Base-by-base conservation (phyloP, 2,329 filamentous ascomycete genomes). In the Proliferodiscus dingleyae region DNA sequence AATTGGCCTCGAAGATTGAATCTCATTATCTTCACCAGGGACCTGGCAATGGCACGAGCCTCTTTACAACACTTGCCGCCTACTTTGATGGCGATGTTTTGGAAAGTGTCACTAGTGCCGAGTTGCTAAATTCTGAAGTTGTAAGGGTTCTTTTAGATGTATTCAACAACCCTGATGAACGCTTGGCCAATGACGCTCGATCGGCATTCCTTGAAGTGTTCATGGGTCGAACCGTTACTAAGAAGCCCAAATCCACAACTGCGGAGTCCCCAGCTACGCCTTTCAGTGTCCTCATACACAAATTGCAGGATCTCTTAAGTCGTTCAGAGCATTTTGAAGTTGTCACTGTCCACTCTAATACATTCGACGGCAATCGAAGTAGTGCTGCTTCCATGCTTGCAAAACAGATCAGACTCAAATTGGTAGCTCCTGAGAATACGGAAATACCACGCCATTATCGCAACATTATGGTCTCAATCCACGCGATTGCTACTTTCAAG, bases 261-360 rank as follows among this genome's bases (percentile, higher is more conserved):
- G 75, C 74, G 10, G 80, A 85, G 45, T 86, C 84, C 9, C 82
- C 87, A 2, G 76, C 81, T 0, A 95, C 91, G 0, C 84, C 89
- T 1, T 95, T 97, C 65, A 93, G 89, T 60, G 80, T 95, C 42
- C 75, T 98, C 64, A 83, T 95, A 32, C 86, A 90, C 64, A 98
- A 98, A 66, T 74, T 98, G 24, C 93, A 98, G 67, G 93, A 98
- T 68, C 72, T 98, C 47, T 78, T 98, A 46, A 98, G 93, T 71
- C 83, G 93, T 56, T 94, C 91, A 26, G 93, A 98, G 71, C 90
- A 97, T 71, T 98, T 97, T 59, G 93, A 98, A 63, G 91, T 98
- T 36, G 80, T 95, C 51, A 98, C 93, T 6, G 90, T 97, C 45
- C 89, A 95, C 64, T 87, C 95, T 51, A 95, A 94, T 58, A 84